These are phyloP conservation scores for Stropharia rugosoannulata DNA, from an alignment of 768 basidiomycete genomes.

Conservation along the genomic window DNA sequence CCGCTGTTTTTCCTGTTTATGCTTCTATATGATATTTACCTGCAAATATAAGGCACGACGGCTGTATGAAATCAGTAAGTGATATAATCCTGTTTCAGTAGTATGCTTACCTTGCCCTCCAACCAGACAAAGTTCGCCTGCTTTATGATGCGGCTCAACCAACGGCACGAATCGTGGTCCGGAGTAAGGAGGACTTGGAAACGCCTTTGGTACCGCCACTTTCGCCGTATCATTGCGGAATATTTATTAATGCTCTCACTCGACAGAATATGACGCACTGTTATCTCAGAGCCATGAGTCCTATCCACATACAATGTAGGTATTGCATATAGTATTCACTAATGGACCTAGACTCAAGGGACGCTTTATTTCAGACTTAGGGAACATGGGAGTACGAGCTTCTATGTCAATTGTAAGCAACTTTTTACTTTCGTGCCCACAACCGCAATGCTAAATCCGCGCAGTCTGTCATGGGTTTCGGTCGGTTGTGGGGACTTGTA, in stretches of 20 bases:
- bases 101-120: not conserved
- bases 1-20: conserved; percentile 7
- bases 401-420: conserved; percentile 78
- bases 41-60: conserved; percentile 50
- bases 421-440: not conserved
- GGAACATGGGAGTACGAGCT: conserved; percentile 80
- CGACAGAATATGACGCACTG: conserved; percentile 79
- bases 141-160: conserved; percentile 72
- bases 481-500: conserved; percentile 77
- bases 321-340: not conserved
- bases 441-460: not conserved
- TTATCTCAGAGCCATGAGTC: conserved; percentile 84
- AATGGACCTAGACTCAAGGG: not conserved
- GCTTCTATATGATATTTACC: not conserved
- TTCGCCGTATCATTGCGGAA: not conserved
- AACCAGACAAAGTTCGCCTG: conserved; percentile 69
- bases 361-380: conserved; percentile 48
- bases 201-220: conserved; percentile 51
- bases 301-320: conserved; percentile 79
- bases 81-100: not conserved
- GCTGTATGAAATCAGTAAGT: conserved; percentile 65
- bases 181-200: conserved; percentile 61
- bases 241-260: not conserved
- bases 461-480: conserved; percentile 79
- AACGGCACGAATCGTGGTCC: conserved; percentile 72